phyloP scores from a whole-genome alignment of 2,329 filamentous ascomycete species.

The Grosmannia serpens region DNA sequence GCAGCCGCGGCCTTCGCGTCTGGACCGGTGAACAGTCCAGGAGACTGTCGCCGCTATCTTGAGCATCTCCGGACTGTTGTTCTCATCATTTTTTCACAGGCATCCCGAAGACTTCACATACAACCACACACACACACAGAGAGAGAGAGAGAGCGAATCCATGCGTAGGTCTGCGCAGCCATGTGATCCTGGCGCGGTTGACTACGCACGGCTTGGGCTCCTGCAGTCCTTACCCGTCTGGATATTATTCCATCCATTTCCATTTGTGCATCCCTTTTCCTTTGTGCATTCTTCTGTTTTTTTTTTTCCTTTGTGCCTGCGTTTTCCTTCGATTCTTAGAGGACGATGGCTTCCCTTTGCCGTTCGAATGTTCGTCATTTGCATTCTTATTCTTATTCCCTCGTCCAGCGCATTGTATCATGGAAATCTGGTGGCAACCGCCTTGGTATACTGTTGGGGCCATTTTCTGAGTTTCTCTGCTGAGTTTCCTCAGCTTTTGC shows the following conservation, averaged over 20 bases:
- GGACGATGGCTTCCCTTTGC: background rate
- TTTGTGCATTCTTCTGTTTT: background rate
- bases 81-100: background rate
- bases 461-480: background rate
- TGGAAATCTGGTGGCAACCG: background rate
- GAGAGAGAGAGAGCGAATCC: background rate
- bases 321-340: background rate
- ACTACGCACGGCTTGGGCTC: background rate
- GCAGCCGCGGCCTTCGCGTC: slow-evolving; percentile 38
- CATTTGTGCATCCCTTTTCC: background rate
- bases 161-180: background rate
- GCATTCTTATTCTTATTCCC: background rate
- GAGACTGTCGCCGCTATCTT: background rate
- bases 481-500: background rate
- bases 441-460: background rate
- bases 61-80: background rate
- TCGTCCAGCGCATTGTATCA: background rate
- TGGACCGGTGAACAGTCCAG: slow-evolving; percentile 18
- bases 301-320: background rate
- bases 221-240: background rate
- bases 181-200: background rate
- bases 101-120: background rate
- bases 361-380: background rate
- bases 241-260: background rate
- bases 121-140: background rate